phyloP scores from a whole-genome alignment of 345 rosid genomes.

The Litchi chinensis region DNA sequence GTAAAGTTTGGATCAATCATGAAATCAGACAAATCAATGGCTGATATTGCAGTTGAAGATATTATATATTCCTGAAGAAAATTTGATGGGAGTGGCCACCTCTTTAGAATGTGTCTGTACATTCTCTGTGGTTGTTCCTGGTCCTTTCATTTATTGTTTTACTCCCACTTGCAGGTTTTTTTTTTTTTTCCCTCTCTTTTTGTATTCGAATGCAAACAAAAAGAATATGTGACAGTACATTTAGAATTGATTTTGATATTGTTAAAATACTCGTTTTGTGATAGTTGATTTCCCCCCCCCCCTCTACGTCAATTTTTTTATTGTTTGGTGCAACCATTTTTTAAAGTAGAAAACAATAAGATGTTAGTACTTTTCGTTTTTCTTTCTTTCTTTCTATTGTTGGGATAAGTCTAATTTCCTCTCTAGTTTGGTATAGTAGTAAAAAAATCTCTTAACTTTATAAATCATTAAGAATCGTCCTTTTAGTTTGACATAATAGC shows the following conservation, averaged over 20 bases:
- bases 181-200: neutral
- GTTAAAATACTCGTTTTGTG: neutral
- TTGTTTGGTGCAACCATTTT: too few species aligned
- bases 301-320: too few species aligned
- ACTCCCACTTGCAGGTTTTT: neutral
- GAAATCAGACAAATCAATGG: neutral
- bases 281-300: too few species aligned
- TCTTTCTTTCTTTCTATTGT: too few species aligned
- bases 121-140: neutral
- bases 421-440: too few species aligned
- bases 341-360: too few species aligned
- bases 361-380: too few species aligned
- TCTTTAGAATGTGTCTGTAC: neutral
- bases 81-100: neutral
- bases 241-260: neutral
- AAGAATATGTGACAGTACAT: neutral
- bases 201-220: neutral
- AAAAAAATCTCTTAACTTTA: too few species aligned
- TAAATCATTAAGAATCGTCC: too few species aligned
- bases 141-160: neutral
- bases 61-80: too few species aligned
- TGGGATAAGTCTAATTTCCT: too few species aligned
- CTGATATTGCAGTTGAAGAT: neutral
- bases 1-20: neutral
- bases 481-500: too few species aligned